Conservation (phyloP, 805 yeast genomes). For the Yarrowia phangngaensis region DNA sequence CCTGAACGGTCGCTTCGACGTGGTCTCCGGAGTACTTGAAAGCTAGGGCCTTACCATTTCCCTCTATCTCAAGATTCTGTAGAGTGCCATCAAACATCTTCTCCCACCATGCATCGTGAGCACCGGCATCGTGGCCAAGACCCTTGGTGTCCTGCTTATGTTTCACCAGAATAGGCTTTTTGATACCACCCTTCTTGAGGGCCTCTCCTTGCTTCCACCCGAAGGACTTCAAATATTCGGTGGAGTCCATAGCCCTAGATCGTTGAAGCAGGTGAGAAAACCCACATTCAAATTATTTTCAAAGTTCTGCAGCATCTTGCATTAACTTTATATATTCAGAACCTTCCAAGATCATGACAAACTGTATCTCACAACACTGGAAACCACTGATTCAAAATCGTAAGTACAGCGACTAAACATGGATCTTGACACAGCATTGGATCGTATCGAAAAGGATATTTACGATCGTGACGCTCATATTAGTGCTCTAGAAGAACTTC, state of each 20-base stretch:
- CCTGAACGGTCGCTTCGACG: slow-evolving; percentile 45
- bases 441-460: slow-evolving; percentile 11
- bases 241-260: slow-evolving; percentile 60
- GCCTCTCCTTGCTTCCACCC: slow-evolving; percentile 97
- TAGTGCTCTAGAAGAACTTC: slow-evolving; percentile 3
- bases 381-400: no score
- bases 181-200: slow-evolving; percentile 69
- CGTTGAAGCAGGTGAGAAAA: neutral
- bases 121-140: slow-evolving; percentile 69
- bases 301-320: neutral
- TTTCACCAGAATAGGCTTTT: slow-evolving; percentile 80
- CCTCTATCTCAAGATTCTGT: slow-evolving; percentile 61
- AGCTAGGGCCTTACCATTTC: slow-evolving; percentile 42
- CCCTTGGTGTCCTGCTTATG: slow-evolving; percentile 92
- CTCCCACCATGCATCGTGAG: slow-evolving; percentile 96
- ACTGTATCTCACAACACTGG: no score
- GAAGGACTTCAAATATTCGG: slow-evolving; percentile 62
- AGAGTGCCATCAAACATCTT: slow-evolving; percentile 89
- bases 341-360: no score
- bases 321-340: neutral
- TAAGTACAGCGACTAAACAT: neutral
- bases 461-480: slow-evolving; percentile 14
- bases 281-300: slow-evolving; percentile 22
- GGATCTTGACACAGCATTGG: slow-evolving; percentile 20
- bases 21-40: slow-evolving; percentile 56